Base-by-base conservation (phyloP, 176 grass and related monocot genomes). In the Musa acuminata region DNA sequence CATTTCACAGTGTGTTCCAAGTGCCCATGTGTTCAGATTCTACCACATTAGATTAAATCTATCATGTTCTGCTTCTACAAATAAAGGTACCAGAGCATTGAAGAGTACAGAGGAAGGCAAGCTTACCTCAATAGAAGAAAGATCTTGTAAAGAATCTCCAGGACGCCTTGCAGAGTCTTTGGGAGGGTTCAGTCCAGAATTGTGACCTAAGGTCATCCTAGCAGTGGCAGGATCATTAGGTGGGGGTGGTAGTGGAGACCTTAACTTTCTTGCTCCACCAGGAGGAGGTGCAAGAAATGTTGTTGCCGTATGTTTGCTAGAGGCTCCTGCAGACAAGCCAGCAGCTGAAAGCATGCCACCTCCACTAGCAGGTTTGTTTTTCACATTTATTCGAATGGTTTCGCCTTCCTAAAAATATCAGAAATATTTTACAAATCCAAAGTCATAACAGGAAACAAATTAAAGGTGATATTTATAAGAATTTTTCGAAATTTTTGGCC, bases 351-450 rank as follows among this genome's bases (percentile, higher is more conserved):
- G 88, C 90, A 89, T 99, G 52, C 90, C 90, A 80, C 82, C 63
- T 82, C 90, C 88, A 64, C 76, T 67, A 74, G 95, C 78, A 81
- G 75, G 62, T 76, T 99, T 99, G 73, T 90, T 99, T 80, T 99
- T 99, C 25, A 99, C 95, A 79, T 82, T 99, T 94, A 99, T 99
- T 78, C 86, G 86, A 66, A 99, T 99, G 43, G 95, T 99, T 89
- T 99, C 95, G 58, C 95, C 95, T 85, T 99, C 95, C 95, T 99
- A 75, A 35, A 3, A 35, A 35, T 35, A 35, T 35, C 29, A 35
- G 29, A 35, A 35, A 35, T 35, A 35, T 35, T 35, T 35, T 35
- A 35, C 29, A 35, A 4, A 35, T 4, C 29, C 29, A 35, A 35
- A 35, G 3, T 35, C 29, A 35, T 35, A 35, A 3, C 29, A 35